These are phyloP conservation scores for Zymoseptoria ardabiliae DNA, from an alignment of 2,329 filamentous ascomycete genomes.

Conservation along the genomic window DNA sequence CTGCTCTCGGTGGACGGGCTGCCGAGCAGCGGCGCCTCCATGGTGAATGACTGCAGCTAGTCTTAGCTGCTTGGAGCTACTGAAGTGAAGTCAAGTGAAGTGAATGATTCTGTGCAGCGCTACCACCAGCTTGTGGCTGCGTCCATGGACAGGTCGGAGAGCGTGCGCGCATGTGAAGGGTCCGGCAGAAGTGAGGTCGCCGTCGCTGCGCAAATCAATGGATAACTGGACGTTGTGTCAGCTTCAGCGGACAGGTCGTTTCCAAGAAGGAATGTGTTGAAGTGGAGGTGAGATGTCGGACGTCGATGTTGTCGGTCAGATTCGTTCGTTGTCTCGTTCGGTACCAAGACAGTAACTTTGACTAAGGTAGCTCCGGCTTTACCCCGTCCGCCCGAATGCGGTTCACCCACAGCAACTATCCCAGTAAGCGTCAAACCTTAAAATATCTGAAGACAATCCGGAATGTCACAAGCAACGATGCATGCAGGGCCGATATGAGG, in stretches of 20 bases:
- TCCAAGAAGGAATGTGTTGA: neutral
- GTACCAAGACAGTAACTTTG: no score
- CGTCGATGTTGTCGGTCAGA: no score
- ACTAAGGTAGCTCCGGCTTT: no score
- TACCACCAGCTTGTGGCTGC: neutral
- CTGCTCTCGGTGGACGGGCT: neutral
- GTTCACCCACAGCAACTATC: no score
- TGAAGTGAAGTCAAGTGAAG: neutral
- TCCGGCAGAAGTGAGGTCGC: neutral
- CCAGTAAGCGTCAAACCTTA: no score
- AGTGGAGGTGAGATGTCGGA: no score
- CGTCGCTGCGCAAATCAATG: neutral
- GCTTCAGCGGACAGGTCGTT: neutral
- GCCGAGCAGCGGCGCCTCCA: neutral
- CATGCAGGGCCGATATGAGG: no score
- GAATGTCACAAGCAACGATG: no score
- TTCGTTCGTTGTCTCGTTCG: no score
- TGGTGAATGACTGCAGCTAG: neutral
- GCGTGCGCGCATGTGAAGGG: neutral
- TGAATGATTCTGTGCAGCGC: neutral
- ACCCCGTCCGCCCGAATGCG: no score
- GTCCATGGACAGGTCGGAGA: neutral
- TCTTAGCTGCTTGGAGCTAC: neutral
- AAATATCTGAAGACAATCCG: no score
- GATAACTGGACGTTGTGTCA: neutral